These are phyloP conservation scores for Suhomyces vadensis DNA, from an alignment of 805 yeast species.

Conservation along the genomic window DNA sequence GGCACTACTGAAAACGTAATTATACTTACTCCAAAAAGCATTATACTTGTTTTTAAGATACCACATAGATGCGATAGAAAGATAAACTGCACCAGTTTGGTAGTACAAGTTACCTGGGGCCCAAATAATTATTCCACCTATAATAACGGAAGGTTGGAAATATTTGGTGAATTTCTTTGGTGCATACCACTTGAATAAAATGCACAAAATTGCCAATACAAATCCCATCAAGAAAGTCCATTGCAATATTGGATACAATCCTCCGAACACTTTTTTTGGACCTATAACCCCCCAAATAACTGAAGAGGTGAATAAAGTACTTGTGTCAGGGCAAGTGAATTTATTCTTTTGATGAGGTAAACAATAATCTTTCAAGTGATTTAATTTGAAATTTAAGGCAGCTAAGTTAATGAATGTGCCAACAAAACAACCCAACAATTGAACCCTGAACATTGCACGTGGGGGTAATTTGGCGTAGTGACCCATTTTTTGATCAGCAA, in stretches of 20 bases:
- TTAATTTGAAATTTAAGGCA: constrained; percentile 19
- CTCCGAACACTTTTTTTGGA: constrained; percentile 31
- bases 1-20: constrained; percentile 32
- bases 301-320: constrained; percentile 51
- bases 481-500: constrained; percentile 60
- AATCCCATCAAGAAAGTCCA: constrained; percentile 38
- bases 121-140: constrained; percentile 31
- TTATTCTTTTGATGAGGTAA: constrained; percentile 18
- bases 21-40: constrained; percentile 40
- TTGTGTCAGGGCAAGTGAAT: constrained; percentile 32
- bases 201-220: constrained; percentile 23
- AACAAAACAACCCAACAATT: constrained; percentile 22
- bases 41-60: constrained; percentile 28
- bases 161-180: constrained; percentile 22
- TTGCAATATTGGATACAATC: constrained; percentile 33
- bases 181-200: constrained; percentile 16
- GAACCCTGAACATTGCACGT: constrained; percentile 31
- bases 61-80: constrained; percentile 28
- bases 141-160: constrained; percentile 36
- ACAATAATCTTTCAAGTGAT: constrained; percentile 21
- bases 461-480: constrained; percentile 70
- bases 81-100: constrained; percentile 30
- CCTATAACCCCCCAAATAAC: constrained; percentile 63
- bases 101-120: constrained; percentile 38
- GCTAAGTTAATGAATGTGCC: constrained; percentile 22